Base-by-base conservation (phyloP, 176 grass and related monocot species). In the Oryza coarctata region DNA sequence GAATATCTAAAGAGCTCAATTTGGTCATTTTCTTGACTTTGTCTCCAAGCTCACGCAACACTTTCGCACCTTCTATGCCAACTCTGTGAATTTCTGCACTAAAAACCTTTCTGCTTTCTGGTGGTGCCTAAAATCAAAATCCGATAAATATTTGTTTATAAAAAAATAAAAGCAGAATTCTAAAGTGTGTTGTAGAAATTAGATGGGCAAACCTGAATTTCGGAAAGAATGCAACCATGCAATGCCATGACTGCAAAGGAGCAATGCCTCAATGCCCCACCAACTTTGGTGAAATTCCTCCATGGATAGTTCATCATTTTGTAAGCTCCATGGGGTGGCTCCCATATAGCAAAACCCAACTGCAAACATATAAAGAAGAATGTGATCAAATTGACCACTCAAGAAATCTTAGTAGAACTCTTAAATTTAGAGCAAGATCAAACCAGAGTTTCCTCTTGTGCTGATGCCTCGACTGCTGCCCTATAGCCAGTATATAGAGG, bases 181-280 rank as follows among this genome's bases (percentile, higher is more conserved):
- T 39, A 75, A 74, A 86, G 36, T 64, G 57, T 69, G 3, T 27
- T 66, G 3, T 73, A 49, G 3, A 55, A 36, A 75, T 20, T 34
- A 70, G 41, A 80, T 65, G 62, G 35, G 63, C 75, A 80, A 79
- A 99, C 97, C 93, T 96, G 97, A 77, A 99, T 96, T 91, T 99
- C 97, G 26, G 97, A 92, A 70, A 99, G 91, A 93, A 99, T 94
- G 89, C 93, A 99, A 38, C 93, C 97, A 88, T 99, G 97, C 83
- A 99, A 90, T 13, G 97, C 97, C 97, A 99, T 99, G 63, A 99
- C 89, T 74, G 77, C 92, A 35, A 99, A 99, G 65, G 93, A 90
- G 81, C 93, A 99, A 47, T 99, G 93, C 73, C 97, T 90, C 65
- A 99, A 85, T 63, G 97, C 91, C 75, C 97, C 97, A 71, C 93